Evolutionary conservation across 495 filamentous ascomycete genomes (phyloP), one percentile per base, ranked within the genome.

Genomic region (Sabuloglossum arenarium): DNA sequence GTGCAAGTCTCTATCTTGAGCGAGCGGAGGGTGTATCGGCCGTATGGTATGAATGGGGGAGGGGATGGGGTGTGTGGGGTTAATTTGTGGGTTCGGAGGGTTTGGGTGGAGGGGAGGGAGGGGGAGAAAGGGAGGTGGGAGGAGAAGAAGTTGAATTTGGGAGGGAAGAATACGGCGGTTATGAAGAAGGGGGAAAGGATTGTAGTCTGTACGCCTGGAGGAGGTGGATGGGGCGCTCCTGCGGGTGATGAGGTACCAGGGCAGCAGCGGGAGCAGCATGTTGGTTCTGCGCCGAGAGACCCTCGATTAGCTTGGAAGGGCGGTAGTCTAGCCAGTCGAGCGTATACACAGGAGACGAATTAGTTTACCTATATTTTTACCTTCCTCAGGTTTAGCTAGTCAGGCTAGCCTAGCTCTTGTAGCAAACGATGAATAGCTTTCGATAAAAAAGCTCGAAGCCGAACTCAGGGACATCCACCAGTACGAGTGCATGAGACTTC

Each of bases 11-110:
- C 82, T 6, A 96, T 98, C 58, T 67, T 98, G 39, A 86, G 80
- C 54, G 91, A 98, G 70, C 70, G 91, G 27, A 71, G 91, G 16
- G 87, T 95, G 0, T 88, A 88, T 62, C 75, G 78, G 27, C 91
- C 91, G 8, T 98, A 95, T 62, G 91, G 91, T 0, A 72, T 96
- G 53, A 80, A 77, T 23, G 90, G 90, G n/a, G 90, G 91, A 0
- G 83, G 82, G 61, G 80, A 89, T 60, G 90, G 79, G 0, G 66
- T 78, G 64, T 79, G 82, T 37, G 91, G 90, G 0, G 61, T 89
- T 58, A 98, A 98, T 61, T 68, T 88, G 59, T 96, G 91, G 91
- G 77, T 93, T 24, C 29, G 54, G 23, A 21, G 39, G n/a, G 54
- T 50, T 9, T 49, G 8, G 28, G 52, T 32, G 25, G 24, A 8